Evolutionary conservation across 225 moss, liverwort and hornwort genomes (phyloP), one percentile per base, ranked within the genome.

Genomic region (Sphagnum contortum): DNA sequence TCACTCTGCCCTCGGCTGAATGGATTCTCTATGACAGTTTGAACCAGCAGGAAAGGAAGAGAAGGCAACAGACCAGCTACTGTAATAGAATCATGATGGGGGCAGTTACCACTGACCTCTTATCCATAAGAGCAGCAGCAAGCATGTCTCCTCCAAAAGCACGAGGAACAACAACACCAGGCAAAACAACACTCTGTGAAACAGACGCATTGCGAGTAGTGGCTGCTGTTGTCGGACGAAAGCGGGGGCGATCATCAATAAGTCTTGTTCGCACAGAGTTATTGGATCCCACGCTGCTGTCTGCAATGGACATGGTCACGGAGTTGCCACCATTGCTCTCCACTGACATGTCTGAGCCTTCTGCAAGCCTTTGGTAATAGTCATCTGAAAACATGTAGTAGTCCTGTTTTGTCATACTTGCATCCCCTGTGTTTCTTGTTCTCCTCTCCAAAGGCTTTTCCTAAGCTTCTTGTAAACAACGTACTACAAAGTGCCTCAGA

Each of bases 201-300:
- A 91, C 80, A 0, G 87, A 83, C 0, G 87, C 86, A 69, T 81
- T 81, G 13, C 87, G 83, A 2, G 91, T 89, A 48, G 77, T 76
- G 48, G 74, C 71, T 64, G 88, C 80, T 0, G 74, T 70, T 57
- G 29, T 29, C 29, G 29, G 29, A 29, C 29, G 29, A 29, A 29
- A 29, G 29, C 91, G 87, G 9, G 93, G 89, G 64, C 93, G 93
- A 56, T 78, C 79, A 59, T 93, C 91, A 93, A 98, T 98, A 48
- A 98, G 81, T 9, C 82, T 79, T 3, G 89, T 89, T 55, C 83
- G 87, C 58, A 98, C 54, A 2, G 98, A 89, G 71, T 79, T 80
- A 73, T 93, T 98, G 5, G 98, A 98, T 69, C 87, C 98, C 4
- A 98, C 91, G 72, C 98, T 98, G 63, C 93, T 93, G 49, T 98